Conservation (phyloP, 805 yeast genomes). For the Schwanniomyces vanrijiae region DNA sequence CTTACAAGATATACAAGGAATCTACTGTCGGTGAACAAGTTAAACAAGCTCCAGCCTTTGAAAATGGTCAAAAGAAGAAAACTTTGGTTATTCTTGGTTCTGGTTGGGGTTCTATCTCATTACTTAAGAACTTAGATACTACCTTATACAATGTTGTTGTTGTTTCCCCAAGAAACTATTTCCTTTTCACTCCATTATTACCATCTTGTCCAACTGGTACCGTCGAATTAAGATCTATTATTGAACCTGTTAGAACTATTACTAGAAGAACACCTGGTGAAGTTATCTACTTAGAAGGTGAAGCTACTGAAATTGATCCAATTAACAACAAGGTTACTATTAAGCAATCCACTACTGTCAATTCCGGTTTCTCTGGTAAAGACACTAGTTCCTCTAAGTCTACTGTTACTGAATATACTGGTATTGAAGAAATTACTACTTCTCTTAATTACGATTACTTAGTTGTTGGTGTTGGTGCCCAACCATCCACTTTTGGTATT, state of each 20-base stretch:
- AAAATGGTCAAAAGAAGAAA: conserved; percentile 62
- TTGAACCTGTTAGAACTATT: conserved; percentile 88
- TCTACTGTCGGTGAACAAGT: conserved; percentile 58
- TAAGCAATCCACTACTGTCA: conserved; percentile 57
- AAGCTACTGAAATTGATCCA: conserved; percentile 82
- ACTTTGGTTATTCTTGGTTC: conserved; percentile 81
- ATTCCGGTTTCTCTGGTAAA: conserved; percentile 54
- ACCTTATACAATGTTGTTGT: conserved; percentile 84
- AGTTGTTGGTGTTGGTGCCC: conserved; percentile 93
- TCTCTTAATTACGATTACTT: conserved; percentile 72
- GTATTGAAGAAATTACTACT: conserved; percentile 44
- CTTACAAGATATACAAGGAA: conserved; percentile 63
- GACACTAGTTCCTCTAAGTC: conserved; percentile 45
- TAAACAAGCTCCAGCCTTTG: conserved; percentile 57
- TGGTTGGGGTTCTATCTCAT: conserved; percentile 93
- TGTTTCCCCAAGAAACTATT: conserved; percentile 93
- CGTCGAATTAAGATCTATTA: conserved; percentile 83
- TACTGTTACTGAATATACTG: conserved; percentile 40
- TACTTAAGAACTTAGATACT: conserved; percentile 82
- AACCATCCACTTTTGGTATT: conserved; percentile 90
- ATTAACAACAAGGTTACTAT: conserved; percentile 61
- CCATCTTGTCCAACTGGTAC: conserved; percentile 97
- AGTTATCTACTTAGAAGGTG: conserved; percentile 84
- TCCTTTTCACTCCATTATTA: conserved; percentile 91
- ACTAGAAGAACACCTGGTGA: conserved; percentile 79